Evolutionary conservation across 129 eudicot species (phyloP).

Genomic region (Centella asiatica): DNA sequence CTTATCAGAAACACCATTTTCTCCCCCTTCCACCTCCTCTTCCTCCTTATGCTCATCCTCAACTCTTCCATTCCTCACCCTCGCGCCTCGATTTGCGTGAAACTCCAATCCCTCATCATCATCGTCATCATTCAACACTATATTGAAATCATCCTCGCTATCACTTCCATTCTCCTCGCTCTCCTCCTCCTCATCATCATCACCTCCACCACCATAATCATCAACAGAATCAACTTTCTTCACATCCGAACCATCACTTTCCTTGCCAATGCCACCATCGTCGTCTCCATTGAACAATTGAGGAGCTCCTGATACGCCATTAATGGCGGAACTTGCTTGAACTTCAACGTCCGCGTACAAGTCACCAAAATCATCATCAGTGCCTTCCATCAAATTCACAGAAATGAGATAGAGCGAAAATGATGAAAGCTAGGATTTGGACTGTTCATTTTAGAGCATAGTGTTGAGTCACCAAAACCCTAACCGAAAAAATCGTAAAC

Average conservation of each 20-base stretch:
- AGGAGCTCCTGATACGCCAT: conserved; percentile 17
- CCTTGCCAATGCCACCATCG: background rate
- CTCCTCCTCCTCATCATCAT: conserved; percentile 3
- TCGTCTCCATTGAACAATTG: background rate
- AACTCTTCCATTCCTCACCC: conserved; percentile 6
- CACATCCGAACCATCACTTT: background rate
- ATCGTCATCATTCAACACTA: conserved; percentile 39
- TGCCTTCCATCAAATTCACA: conserved; percentile 28
- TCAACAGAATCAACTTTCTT: conserved; percentile 3
- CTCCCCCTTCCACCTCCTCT: conserved; percentile 10
- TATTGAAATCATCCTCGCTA: conserved; percentile 52
- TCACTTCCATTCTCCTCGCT: conserved; percentile 26
- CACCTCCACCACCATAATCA: conserved; percentile 3
- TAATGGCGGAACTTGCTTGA: conserved; percentile 54
- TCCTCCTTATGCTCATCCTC: conserved; percentile 19
- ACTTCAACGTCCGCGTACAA: conserved; percentile 72
- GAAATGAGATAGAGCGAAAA: background rate
- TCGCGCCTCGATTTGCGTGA: conserved; percentile 11
- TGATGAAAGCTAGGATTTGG: conserved; percentile 6
- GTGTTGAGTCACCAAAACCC: conserved; percentile 19
- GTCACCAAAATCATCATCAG: conserved; percentile 71
- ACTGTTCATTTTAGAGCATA: background rate
- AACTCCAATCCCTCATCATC: conserved; percentile 20
- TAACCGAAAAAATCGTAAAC: conserved; percentile 25
- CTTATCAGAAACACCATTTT: conserved; percentile 10